These are phyloP conservation scores for Saccharomyces hybrid DNA, from an alignment of 1,139 yeast genomes.

Conservation along the genomic window DNA sequence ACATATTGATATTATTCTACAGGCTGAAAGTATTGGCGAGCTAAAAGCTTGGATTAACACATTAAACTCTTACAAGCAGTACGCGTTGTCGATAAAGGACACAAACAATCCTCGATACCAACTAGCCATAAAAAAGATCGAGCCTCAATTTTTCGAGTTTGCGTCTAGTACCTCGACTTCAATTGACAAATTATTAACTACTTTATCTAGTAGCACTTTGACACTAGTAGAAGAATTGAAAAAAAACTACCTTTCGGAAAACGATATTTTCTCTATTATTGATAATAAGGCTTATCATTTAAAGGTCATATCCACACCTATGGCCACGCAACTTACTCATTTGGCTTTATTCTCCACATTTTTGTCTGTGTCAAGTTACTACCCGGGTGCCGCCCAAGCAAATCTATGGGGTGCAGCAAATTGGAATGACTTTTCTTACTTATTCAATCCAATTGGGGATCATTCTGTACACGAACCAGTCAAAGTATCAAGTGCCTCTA, in stretches of 20 bases:
- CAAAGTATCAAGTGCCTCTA: slow-evolving; percentile 3
- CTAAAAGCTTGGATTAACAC: slow-evolving; percentile 72
- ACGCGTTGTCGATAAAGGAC: slow-evolving; percentile 35
- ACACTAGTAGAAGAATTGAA: slow-evolving; percentile 9
- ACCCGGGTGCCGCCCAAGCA: slow-evolving; percentile 79
- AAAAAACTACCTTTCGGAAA: slow-evolving; percentile 5
- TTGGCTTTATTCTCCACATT: slow-evolving; percentile 62
- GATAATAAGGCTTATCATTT: slow-evolving; percentile 13
- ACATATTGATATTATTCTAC: slow-evolving; percentile 42
- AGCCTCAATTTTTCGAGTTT: slow-evolving; percentile 66
- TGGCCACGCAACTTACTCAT: slow-evolving; percentile 65
- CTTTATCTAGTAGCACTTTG: slow-evolving; percentile 30
- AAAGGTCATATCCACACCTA: slow-evolving; percentile 45
- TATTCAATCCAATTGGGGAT: slow-evolving; percentile 13
- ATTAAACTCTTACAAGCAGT: slow-evolving; percentile 51
- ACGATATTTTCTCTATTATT: slow-evolving; percentile 6
- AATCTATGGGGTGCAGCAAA: slow-evolving; percentile 89
- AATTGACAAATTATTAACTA: slow-evolving; percentile 40
- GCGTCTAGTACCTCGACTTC: slow-evolving; percentile 59
- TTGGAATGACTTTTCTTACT: slow-evolving; percentile 58
- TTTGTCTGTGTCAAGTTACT: slow-evolving; percentile 40
- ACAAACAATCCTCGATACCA: slow-evolving; percentile 37
- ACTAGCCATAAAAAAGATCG: slow-evolving; percentile 56
- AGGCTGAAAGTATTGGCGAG: slow-evolving; percentile 67
- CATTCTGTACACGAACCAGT: background rate